Evolutionary conservation across 1,284 basidiomycete genomes (phyloP), one percentile per base, ranked within the genome.

Genomic region (Boletus putidus): DNA sequence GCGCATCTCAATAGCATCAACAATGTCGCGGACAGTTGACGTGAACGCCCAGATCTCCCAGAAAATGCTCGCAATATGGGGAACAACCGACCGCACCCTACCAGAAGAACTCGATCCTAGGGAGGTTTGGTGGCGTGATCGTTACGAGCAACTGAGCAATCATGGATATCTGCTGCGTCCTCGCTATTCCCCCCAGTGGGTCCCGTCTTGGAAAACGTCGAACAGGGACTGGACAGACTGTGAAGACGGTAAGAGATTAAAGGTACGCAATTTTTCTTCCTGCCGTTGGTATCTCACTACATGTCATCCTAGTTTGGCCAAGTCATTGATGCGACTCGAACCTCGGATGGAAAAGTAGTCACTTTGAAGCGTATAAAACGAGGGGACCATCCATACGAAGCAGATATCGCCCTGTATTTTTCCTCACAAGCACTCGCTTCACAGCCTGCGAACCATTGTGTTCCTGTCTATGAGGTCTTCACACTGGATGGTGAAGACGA

Each of bases 121-220:
- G 35, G 52, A 53, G 16, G n/a, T 47, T 29, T 53, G 44, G 52
- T 53, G 52, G 52, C 44, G 44, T 53, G 44, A 53, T 18, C 43
- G 51, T 20, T 53, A 53, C 44, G 11, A 53, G 15, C 44, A 39
- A 20, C 44, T 53, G 5, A 47, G 16, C 5, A 39, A 15, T 31
- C 44, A 18, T 39, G 52, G 44, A 4, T 53, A 55, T 27, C 18
- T 47, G 5, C 37, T 48, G 14, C 45, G 45, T 42, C 35, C 53
- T 35, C 36, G 45, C 6, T 53, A 53, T 25, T 53, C 53, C 25
- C 45, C 45, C 4, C 11, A 36, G n/a, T 55, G 53, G 53, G 29
- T 42, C 8, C 53, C 46, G 7, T 55, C 53, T 7, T 55, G 53
- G 53, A 55, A 27, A 36, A 27, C 33, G 9, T 43, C 53, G 11